A percentile compares a stretch with the other conserved stretches of the same genome.
Conservation (phyloP, 1,139 yeast species). For the Meyerozyma athensensis region DNA sequence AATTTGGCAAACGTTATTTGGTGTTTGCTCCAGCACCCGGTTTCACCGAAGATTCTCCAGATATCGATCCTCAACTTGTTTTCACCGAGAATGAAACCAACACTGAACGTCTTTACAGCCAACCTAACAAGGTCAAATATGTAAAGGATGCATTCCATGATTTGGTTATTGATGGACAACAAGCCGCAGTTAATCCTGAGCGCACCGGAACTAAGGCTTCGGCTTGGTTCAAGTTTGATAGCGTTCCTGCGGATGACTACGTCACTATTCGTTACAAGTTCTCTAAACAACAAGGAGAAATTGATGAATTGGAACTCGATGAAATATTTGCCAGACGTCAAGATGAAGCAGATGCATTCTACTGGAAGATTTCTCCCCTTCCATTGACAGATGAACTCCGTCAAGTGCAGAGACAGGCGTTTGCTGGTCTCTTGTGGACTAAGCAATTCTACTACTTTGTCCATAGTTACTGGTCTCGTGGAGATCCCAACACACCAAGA, state of each 20-base stretch:
- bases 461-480: slow-evolving; percentile 83
- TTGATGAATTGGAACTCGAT: slow-evolving; percentile 79
- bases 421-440: slow-evolving; percentile 92
- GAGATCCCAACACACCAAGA: slow-evolving; percentile 73
- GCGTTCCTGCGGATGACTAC: slow-evolving; percentile 84
- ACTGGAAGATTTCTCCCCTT: slow-evolving; percentile 84
- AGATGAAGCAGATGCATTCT: slow-evolving; percentile 90
- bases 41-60: slow-evolving; percentile 49
- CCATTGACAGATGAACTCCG: slow-evolving; percentile 82
- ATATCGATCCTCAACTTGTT: slow-evolving; percentile 68
- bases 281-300: slow-evolving; percentile 42
- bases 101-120: slow-evolving; percentile 58
- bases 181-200: slow-evolving; percentile 64
- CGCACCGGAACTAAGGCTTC: slow-evolving; percentile 39
- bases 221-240: slow-evolving; percentile 80
- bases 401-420: slow-evolving; percentile 88
- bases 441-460: slow-evolving; percentile 90
- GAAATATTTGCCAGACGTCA: slow-evolving; percentile 67
- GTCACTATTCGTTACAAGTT: slow-evolving; percentile 83
- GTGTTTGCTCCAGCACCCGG: slow-evolving; percentile 92
- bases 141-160: slow-evolving; percentile 94
- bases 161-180: slow-evolving; percentile 57
- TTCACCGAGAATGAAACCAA: slow-evolving; percentile 93
- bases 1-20: slow-evolving; percentile 67
- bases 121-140: slow-evolving; percentile 52